Evolutionary conservation across 306 rosid species (phyloP).

Genomic region (Fagus sylvatica): DNA sequence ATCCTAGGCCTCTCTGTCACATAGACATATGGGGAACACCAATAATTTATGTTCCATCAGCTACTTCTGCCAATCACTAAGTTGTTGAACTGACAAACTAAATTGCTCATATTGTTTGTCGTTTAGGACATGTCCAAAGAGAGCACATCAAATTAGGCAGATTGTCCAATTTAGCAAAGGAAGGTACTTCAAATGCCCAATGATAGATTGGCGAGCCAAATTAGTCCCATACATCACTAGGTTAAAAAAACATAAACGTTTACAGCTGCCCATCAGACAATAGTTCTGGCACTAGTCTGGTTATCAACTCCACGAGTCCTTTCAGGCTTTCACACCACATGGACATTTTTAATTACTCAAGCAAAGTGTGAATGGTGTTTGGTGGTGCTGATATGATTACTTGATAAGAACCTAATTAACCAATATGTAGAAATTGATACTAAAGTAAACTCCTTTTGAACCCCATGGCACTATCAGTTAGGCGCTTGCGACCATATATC

Average conservation of each 20-base stretch:
- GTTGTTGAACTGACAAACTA: conserved; percentile 23
- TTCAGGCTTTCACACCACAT: conserved; percentile 4
- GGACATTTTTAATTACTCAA: conserved; percentile 30
- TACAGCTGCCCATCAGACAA: conserved; percentile 18
- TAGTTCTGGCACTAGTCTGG: background rate
- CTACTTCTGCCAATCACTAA: conserved; percentile 31
- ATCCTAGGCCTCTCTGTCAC: no score
- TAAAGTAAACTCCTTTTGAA: conserved; percentile 21
- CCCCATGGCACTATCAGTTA: conserved; percentile 31
- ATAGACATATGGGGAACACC: background rate
- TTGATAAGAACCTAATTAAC: conserved; percentile 18
- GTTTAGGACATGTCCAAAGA: conserved; percentile 33
- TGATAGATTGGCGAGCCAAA: conserved; percentile 18
- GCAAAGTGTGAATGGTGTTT: conserved; percentile 35
- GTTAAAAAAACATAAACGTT: conserved; percentile 26
- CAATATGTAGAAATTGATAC: conserved; percentile 13
- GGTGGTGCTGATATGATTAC: conserved; percentile 16
- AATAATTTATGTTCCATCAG: conserved; percentile 19
- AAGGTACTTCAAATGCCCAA: conserved; percentile 13
- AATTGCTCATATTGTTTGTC: conserved; percentile 45
- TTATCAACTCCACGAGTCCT: conserved; percentile 30
- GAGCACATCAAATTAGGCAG: conserved; percentile 42
- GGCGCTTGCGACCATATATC: conserved; percentile 26
- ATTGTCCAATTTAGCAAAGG: conserved; percentile 20
- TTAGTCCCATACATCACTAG: conserved; percentile 14